Percentiles rank a stretch among this genome's conserved stretches.
phyloP scores from a whole-genome alignment of 164 flowering plant species.

The Vitis rupestris region DNA sequence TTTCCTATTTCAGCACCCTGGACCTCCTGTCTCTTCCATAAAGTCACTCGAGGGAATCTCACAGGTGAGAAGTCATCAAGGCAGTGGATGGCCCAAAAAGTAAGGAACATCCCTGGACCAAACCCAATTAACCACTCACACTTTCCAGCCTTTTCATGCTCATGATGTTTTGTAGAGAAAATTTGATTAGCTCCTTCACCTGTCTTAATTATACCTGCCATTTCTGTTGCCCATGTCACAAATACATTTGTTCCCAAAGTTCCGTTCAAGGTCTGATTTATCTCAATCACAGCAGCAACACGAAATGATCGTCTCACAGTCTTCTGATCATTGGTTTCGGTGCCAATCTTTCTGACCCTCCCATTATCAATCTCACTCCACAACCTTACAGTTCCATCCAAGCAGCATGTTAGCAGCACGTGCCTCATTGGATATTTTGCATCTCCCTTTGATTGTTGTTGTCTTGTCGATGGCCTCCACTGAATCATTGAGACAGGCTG shows the following conservation, averaged over 20 bases:
- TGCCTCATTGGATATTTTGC: constrained; percentile 31
- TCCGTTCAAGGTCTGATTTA: constrained; percentile 61
- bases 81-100: constrained; percentile 90
- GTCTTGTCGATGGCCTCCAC: constrained; percentile 71
- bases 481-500: constrained; percentile 74
- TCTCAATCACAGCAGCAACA: constrained; percentile 79
- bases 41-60: constrained; percentile 77
- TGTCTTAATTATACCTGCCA: constrained; percentile 27
- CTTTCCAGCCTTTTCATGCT: constrained; percentile 37
- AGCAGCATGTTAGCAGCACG: constrained; percentile 75
- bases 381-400: constrained; percentile 90
- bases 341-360: constrained; percentile 41
- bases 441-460: constrained; percentile 17
- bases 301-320: constrained; percentile 39
- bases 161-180: constrained; percentile 28
- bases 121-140: constrained; percentile 91
- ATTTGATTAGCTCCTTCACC: constrained; percentile 20
- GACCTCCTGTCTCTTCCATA: constrained; percentile 71
- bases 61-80: constrained; percentile 82
- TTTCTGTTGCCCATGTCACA: constrained; percentile 72
- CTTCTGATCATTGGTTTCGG: constrained; percentile 49
- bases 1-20: constrained; percentile 21
- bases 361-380: constrained; percentile 87
- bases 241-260: constrained; percentile 52
- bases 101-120: constrained; percentile 53